Percentiles rank a stretch among this genome's conserved stretches.
Conservation (phyloP, 768 basidiomycete genomes). For the Tephrocybe rancida region DNA sequence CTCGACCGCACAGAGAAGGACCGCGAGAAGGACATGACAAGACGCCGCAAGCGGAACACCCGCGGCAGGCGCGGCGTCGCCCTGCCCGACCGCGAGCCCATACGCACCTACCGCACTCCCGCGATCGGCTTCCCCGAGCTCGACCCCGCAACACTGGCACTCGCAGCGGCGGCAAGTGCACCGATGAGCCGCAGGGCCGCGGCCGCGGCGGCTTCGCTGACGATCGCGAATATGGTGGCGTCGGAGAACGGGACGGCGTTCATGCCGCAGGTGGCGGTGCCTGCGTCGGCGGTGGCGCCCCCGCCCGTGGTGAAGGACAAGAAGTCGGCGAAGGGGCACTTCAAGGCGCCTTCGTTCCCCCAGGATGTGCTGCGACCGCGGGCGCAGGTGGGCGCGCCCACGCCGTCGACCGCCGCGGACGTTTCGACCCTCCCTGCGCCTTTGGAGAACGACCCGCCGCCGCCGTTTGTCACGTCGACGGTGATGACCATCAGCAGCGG, state of each 20-base stretch:
- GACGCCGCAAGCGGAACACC: conserved; percentile 82
- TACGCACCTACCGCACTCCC: conserved; percentile 89
- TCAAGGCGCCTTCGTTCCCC: conserved; percentile 70
- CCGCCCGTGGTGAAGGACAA: conserved; percentile 10
- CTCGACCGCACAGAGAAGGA: conserved; percentile 90
- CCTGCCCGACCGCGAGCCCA: conserved; percentile 91
- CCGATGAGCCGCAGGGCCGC: conserved; percentile 82
- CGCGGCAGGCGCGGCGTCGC: conserved; percentile 79
- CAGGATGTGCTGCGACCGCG: conserved; percentile 57
- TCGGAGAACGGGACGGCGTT: conserved; percentile 81
- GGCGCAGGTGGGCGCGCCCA: conserved; percentile 61
- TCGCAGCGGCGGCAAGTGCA: conserved; percentile 63
- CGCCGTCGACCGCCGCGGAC: conserved; percentile 69
- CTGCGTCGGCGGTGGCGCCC: conserved; percentile 3
- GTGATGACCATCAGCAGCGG: neutral
- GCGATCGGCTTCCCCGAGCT: conserved; percentile 84
- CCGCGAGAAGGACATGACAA: conserved; percentile 89
- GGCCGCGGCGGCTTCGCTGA: conserved; percentile 79
- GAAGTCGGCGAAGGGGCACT: conserved; percentile 54
- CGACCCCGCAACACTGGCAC: conserved; percentile 69
- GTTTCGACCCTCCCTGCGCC: conserved; percentile 58
- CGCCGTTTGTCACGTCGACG: conserved; percentile 18
- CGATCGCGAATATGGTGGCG: conserved; percentile 92
- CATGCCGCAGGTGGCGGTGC: conserved; percentile 43
- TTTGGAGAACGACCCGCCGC: conserved; percentile 62